Conservation (phyloP, 1,284 basidiomycete genomes). For the Papiliotrema terrestris region DNA sequence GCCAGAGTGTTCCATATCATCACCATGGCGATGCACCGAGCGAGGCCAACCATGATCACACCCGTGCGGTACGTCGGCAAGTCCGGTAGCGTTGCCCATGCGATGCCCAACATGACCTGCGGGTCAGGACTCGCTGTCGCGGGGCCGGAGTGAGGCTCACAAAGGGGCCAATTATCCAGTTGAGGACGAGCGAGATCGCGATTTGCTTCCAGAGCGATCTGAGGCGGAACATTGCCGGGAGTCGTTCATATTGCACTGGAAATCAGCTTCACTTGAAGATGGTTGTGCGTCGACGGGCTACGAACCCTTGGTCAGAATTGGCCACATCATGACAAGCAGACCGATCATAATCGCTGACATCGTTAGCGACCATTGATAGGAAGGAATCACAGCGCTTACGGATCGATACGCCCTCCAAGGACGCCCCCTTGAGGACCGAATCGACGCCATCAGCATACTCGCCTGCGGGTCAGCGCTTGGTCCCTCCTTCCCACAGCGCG, state of each 20-base stretch:
- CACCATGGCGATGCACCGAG: conserved; percentile 66
- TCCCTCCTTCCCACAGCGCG: not conserved
- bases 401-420: conserved; percentile 44
- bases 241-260: conserved; percentile 64
- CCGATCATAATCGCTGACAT: conserved; percentile 67
- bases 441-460: conserved; percentile 49
- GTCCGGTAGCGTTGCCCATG: conserved; percentile 82
- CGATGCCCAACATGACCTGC: conserved; percentile 70
- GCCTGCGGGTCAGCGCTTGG: conserved; percentile 44
- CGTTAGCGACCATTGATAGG: not conserved
- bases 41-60: conserved; percentile 61
- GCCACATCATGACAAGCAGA: conserved; percentile 88
- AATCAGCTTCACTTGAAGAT: not conserved
- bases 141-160: conserved; percentile 15
- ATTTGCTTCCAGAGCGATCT: conserved; percentile 67
- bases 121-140: not conserved
- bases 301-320: conserved; percentile 57
- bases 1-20: conserved; percentile 83
- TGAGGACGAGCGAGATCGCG: conserved; percentile 65
- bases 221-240: conserved; percentile 60
- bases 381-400: conserved; percentile 26
- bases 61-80: conserved; percentile 55
- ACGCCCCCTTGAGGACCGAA: conserved; percentile 21
- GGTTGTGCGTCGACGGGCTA: not conserved
- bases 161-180: conserved; percentile 77